Evolutionary conservation across 1,284 basidiomycete species (phyloP).

Genomic region (Ceratobasidium theobromae): DNA sequence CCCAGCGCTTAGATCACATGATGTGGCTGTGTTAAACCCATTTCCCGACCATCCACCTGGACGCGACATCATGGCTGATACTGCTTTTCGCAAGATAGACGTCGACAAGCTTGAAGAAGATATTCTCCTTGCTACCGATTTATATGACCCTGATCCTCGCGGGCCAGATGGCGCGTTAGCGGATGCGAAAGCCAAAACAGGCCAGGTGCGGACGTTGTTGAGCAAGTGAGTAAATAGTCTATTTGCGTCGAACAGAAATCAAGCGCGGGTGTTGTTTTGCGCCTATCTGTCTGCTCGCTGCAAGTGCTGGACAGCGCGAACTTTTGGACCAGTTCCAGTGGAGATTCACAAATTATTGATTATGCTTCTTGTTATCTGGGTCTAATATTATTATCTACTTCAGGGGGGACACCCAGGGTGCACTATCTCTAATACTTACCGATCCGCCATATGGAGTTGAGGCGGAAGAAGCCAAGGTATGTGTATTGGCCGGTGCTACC

Average conservation of each 20-base stretch:
- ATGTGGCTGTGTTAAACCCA: background rate
- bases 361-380: too few relatives aligned
- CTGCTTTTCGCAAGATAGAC: constrained; percentile 88
- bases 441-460: constrained; percentile 82
- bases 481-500: constrained; percentile 35
- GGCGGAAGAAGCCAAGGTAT: constrained; percentile 86
- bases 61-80: constrained; percentile 56
- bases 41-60: background rate
- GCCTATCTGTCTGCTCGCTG: too few relatives aligned
- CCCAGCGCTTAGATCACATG: background rate
- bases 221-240: constrained; percentile 60
- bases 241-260: background rate
- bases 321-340: too few relatives aligned
- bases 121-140: constrained; percentile 77
- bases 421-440: constrained; percentile 69
- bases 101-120: constrained; percentile 95
- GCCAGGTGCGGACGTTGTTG: constrained; percentile 69
- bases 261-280: too few relatives aligned
- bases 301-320: too few relatives aligned
- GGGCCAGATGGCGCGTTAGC: constrained; percentile 70
- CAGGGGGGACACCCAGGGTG: constrained; percentile 74
- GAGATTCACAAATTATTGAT: too few relatives aligned
- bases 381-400: constrained; percentile 1
- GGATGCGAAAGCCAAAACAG: constrained; percentile 75
- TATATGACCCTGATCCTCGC: constrained; percentile 85